Evolutionary conservation across 352 stramenopile species (phyloP).

Genomic region (Phytophthora sojae): DNA sequence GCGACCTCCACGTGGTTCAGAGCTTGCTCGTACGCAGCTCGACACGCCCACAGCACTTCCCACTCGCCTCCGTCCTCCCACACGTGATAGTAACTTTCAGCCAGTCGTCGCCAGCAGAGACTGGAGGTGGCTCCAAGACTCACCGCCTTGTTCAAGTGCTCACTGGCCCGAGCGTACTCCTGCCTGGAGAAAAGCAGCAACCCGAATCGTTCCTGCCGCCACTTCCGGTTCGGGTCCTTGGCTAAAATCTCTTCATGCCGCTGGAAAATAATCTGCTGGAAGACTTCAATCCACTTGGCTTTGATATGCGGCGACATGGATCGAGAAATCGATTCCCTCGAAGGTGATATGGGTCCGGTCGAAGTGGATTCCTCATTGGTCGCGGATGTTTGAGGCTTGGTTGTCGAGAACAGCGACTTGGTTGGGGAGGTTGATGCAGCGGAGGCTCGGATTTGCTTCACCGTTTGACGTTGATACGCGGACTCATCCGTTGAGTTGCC

Average conservation of each 20-base stretch:
- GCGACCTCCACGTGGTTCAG: constrained; percentile 59
- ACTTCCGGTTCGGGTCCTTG: constrained; percentile 65
- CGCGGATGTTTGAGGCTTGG: too few relatives aligned
- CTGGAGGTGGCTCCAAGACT: constrained; percentile 51
- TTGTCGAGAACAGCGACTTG: constrained; percentile 5
- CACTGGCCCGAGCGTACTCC: constrained; percentile 48
- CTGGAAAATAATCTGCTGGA: constrained; percentile 58
- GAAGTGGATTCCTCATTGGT: background rate
- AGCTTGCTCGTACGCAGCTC: constrained; percentile 63
- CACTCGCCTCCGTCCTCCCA: constrained; percentile 63
- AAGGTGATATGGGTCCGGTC: background rate
- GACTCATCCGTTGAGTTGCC: constrained; percentile 24
- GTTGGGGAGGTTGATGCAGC: background rate
- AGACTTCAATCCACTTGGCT: constrained; percentile 47
- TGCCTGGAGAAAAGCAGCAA: constrained; percentile 54
- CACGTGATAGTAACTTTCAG: constrained; percentile 57
- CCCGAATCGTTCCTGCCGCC: constrained; percentile 73
- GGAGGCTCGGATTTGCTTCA: constrained; percentile 5
- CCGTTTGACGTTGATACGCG: background rate
- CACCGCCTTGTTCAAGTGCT: constrained; percentile 61
- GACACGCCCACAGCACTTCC: constrained; percentile 69
- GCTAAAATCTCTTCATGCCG: constrained; percentile 65
- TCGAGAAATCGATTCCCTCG: background rate
- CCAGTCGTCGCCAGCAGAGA: constrained; percentile 62
- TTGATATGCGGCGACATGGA: constrained; percentile 22